Evolutionary conservation across 192 early-diverging fungal genomes (phyloP).

Genomic region (Mortierella claussenii): DNA sequence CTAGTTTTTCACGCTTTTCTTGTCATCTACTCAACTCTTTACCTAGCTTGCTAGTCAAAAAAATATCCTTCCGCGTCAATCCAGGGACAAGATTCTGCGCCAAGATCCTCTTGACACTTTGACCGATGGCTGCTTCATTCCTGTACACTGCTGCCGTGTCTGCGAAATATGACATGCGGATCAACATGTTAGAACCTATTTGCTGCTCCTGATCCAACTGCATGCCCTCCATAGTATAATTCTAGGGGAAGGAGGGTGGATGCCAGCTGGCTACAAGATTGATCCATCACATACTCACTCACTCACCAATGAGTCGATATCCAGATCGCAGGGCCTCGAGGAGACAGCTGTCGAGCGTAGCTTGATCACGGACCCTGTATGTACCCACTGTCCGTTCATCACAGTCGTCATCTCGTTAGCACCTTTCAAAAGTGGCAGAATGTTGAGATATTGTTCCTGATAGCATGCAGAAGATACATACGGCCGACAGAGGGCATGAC

Average conservation of each 20-base stretch:
- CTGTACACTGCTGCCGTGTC: conserved; percentile 76
- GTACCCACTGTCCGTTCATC: conserved; percentile 63
- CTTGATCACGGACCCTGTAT: conserved; percentile 52
- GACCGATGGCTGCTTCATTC: conserved; percentile 70
- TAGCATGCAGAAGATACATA: conserved; percentile 24
- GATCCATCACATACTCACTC: neutral
- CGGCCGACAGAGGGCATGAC: conserved; percentile 35
- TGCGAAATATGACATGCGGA: too few relatives aligned
- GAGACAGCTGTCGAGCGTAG: conserved; percentile 43
- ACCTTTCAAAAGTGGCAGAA: too few relatives aligned
- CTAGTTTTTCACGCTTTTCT: neutral
- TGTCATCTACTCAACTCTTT: conserved; percentile 4
- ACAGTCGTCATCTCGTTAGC: too few relatives aligned
- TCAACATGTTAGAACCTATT: too few relatives aligned
- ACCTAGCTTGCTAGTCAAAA: conserved; percentile 77
- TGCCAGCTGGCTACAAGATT: too few relatives aligned
- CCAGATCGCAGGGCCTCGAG: conserved; percentile 54
- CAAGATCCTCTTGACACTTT: conserved; percentile 59
- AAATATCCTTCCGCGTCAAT: conserved; percentile 69
- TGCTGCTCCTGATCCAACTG: too few relatives aligned
- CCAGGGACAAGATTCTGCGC: conserved; percentile 52
- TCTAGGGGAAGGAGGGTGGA: too few relatives aligned
- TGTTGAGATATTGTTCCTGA: too few relatives aligned
- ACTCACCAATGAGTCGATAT: conserved; percentile 57
- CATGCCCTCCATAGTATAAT: too few relatives aligned